phyloP scores from a whole-genome alignment of 1,139 yeast genomes.

The Candida freyschussii region DNA sequence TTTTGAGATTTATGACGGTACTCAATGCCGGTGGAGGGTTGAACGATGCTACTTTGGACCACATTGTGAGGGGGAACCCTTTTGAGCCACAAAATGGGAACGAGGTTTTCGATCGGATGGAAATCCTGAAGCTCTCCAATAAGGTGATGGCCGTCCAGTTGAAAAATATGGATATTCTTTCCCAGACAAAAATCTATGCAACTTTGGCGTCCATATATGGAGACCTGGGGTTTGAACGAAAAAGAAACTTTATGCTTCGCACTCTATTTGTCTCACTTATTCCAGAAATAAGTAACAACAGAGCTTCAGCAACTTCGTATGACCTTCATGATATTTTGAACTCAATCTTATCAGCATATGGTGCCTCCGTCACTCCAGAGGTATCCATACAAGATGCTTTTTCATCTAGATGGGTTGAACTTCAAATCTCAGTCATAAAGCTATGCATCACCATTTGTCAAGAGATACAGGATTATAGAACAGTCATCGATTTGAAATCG shows the following conservation, averaged over 20 bases:
- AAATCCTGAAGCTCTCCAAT: constrained; percentile 49
- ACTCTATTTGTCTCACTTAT: constrained; percentile 50
- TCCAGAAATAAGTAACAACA: constrained; percentile 33
- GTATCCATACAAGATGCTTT: constrained; percentile 20
- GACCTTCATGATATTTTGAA: constrained; percentile 35
- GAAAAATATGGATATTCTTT: constrained; percentile 40
- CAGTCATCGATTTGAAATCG: constrained; percentile 44
- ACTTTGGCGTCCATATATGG: constrained; percentile 64
- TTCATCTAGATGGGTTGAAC: constrained; percentile 46
- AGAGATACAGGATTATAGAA: constrained; percentile 42
- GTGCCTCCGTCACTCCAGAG: constrained; percentile 31
- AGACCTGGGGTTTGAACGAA: constrained; percentile 57
- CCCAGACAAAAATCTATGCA: constrained; percentile 59
- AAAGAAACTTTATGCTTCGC: constrained; percentile 65
- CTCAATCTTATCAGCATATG: constrained; percentile 39
- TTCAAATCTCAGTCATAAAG: constrained; percentile 54
- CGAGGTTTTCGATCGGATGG: constrained; percentile 30
- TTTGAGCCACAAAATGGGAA: constrained; percentile 15
- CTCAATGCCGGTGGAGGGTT: constrained; percentile 50
- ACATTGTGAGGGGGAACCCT: constrained; percentile 33
- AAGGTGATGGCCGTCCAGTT: constrained; percentile 37
- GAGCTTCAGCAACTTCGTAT: constrained; percentile 2
- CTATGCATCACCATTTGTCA: constrained; percentile 53
- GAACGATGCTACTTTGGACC: constrained; percentile 37
- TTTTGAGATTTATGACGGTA: constrained; percentile 55